Evolutionary conservation across 352 stramenopile genomes (phyloP).

Genomic region (Phytophthora kernoviae): DNA sequence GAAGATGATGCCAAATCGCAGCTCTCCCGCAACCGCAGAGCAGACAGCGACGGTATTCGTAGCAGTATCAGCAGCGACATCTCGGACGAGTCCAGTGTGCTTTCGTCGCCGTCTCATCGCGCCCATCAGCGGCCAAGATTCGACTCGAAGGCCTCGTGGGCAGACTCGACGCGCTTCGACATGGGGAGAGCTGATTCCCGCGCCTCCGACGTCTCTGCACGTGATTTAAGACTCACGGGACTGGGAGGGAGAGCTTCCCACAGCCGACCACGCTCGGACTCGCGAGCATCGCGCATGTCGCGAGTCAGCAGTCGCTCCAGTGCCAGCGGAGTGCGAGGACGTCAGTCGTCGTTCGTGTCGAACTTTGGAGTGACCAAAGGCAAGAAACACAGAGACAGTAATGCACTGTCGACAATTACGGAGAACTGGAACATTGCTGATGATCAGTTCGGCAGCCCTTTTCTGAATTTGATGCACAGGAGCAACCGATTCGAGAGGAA

Average conservation of each 20-base stretch:
- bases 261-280: conserved; percentile 65
- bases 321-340: conserved; percentile 40
- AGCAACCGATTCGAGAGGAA: conserved; percentile 85
- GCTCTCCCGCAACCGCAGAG: conserved; percentile 10
- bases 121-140: conserved; percentile 65
- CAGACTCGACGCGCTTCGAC: conserved; percentile 87
- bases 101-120: conserved; percentile 55
- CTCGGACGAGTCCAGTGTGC: conserved; percentile 61
- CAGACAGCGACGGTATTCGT: conserved; percentile 16
- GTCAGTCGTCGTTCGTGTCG: conserved; percentile 76
- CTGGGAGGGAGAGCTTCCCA: conserved; percentile 35
- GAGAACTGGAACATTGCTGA: conserved; percentile 86
- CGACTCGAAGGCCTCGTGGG: conserved; percentile 85
- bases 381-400: conserved; percentile 68
- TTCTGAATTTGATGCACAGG: conserved; percentile 80
- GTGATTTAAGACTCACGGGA: conserved; percentile 67
- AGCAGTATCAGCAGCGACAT: conserved; percentile 38
- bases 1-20: background rate
- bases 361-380: conserved; percentile 76
- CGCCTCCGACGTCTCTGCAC: conserved; percentile 73
- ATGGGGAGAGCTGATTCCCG: conserved; percentile 83
- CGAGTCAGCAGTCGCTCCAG: conserved; percentile 50
- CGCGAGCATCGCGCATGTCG: conserved; percentile 64
- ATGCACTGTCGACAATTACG: conserved; percentile 84
- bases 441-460: conserved; percentile 81